Evolutionary conservation across 2,329 filamentous ascomycete genomes (phyloP).

Genomic region (Fusarium pseudonygamai): DNA sequence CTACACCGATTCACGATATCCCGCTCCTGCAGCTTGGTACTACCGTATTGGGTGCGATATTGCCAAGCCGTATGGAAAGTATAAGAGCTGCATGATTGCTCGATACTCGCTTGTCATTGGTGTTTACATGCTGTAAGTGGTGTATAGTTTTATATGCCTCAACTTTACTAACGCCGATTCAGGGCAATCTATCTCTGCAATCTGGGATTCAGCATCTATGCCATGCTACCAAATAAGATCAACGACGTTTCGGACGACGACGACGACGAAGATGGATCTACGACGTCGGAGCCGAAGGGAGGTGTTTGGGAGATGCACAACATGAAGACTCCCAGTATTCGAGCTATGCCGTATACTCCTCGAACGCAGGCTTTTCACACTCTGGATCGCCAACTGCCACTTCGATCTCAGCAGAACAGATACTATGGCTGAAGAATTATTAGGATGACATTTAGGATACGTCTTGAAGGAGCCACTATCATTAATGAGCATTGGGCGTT

Average conservation of each 20-base stretch:
- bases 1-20: constrained; percentile 70
- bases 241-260: constrained; percentile 58
- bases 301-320: constrained; percentile 68
- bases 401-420: constrained; percentile 51
- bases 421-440: constrained; percentile 10
- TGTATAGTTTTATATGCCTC: neutral
- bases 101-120: constrained; percentile 73
- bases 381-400: constrained; percentile 66
- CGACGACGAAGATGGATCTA: constrained; percentile 53
- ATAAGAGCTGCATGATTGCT: constrained; percentile 72
- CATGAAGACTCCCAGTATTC: constrained; percentile 51
- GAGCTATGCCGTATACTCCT: constrained; percentile 66
- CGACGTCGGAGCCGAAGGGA: constrained; percentile 49
- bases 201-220: constrained; percentile 67
- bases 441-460: neutral
- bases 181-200: constrained; percentile 71
- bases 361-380: constrained; percentile 74
- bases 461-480: constrained; percentile 7
- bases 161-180: neutral
- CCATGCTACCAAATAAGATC: constrained; percentile 64
- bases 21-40: constrained; percentile 76
- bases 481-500: constrained; percentile 32
- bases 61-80: constrained; percentile 62
- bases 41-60: constrained; percentile 74
- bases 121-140: constrained; percentile 73